Conservation (phyloP, 495 filamentous ascomycete genomes). For the Aspergillus bertholletiae region DNA sequence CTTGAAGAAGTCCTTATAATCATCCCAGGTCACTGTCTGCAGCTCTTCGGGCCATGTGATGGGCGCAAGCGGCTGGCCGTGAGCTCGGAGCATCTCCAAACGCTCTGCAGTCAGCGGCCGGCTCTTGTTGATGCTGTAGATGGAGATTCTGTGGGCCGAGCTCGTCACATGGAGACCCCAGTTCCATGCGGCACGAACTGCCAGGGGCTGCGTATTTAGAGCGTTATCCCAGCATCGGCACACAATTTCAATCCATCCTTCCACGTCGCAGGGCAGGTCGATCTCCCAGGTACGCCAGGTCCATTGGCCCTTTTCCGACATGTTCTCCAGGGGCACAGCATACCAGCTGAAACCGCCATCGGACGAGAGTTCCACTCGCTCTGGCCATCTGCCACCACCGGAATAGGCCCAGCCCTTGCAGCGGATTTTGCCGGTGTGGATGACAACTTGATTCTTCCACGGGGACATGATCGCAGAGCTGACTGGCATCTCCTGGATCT, state of each 20-base stretch:
- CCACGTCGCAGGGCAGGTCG: constrained; percentile 37
- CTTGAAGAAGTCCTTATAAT: constrained; percentile 44
- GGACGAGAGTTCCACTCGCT: constrained; percentile 42
- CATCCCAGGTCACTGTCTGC: constrained; percentile 39
- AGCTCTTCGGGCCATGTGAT: constrained; percentile 49
- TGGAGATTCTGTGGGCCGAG: constrained; percentile 58
- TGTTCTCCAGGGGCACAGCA: constrained; percentile 23
- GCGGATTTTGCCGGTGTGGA: constrained; percentile 30
- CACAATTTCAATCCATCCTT: constrained; percentile 44
- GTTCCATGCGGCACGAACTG: constrained; percentile 39
- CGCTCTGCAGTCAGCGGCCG: constrained; percentile 44
- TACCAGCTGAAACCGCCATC: constrained; percentile 43
- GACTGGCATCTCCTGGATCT: constrained; percentile 51
- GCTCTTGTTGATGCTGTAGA: constrained; percentile 60
- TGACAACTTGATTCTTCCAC: constrained; percentile 27
- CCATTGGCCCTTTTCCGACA: constrained; percentile 36
- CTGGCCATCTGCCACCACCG: constrained; percentile 43
- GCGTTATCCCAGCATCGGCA: constrained; percentile 42
- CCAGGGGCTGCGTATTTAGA: constrained; percentile 39
- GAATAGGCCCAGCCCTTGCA: constrained; percentile 46
- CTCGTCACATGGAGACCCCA: constrained; percentile 67
- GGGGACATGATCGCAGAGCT: constrained; percentile 43
- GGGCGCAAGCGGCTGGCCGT: constrained; percentile 43
- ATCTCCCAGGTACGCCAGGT: constrained; percentile 38
- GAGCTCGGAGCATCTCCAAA: constrained; percentile 46